Evolutionary conservation across 371 early-diverging fungal species (phyloP).

Genomic region (Rhizopus arrhizus): DNA sequence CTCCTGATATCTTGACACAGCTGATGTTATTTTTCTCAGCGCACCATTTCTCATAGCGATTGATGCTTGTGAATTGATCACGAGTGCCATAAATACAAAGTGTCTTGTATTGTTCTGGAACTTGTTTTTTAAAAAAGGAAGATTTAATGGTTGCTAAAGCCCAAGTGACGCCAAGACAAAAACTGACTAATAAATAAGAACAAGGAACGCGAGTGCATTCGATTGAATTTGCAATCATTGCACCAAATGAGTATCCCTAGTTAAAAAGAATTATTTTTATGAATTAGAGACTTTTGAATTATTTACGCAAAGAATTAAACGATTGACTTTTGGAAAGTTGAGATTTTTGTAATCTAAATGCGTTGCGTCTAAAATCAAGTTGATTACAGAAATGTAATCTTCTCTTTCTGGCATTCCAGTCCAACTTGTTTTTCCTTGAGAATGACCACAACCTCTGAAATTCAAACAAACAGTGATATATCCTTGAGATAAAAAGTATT

Average conservation of each 20-base stretch:
- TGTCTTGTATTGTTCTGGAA: neutral
- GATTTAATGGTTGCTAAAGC: constrained; percentile 35
- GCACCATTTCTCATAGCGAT: constrained; percentile 34
- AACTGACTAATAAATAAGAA: constrained; percentile 41
- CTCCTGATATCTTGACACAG: constrained; percentile 21
- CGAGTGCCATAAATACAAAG: constrained; percentile 38
- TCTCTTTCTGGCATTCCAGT: constrained; percentile 59
- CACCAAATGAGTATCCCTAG: constrained; percentile 54
- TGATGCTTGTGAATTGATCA: constrained; percentile 44
- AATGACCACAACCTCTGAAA: constrained; percentile 60
- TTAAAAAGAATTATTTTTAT: neutral
- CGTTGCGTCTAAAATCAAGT: constrained; percentile 27
- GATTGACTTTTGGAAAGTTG: constrained; percentile 6
- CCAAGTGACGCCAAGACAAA: constrained; percentile 48
- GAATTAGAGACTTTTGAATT: neutral
- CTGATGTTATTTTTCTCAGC: neutral
- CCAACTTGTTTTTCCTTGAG: constrained; percentile 61
- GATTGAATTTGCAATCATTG: constrained; percentile 50
- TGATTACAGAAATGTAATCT: constrained; percentile 54
- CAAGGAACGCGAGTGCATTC: constrained; percentile 16
- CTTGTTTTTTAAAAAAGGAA: constrained; percentile 32
- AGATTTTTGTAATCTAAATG: neutral
- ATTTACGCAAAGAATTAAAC: constrained; percentile 16
- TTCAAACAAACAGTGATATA: constrained; percentile 48
- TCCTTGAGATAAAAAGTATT: constrained; percentile 28